Percentiles rank a stretch among this genome's conserved stretches.
Conservation (phyloP, 495 filamentous ascomycete genomes). For the Chaetomium fimeti region DNA sequence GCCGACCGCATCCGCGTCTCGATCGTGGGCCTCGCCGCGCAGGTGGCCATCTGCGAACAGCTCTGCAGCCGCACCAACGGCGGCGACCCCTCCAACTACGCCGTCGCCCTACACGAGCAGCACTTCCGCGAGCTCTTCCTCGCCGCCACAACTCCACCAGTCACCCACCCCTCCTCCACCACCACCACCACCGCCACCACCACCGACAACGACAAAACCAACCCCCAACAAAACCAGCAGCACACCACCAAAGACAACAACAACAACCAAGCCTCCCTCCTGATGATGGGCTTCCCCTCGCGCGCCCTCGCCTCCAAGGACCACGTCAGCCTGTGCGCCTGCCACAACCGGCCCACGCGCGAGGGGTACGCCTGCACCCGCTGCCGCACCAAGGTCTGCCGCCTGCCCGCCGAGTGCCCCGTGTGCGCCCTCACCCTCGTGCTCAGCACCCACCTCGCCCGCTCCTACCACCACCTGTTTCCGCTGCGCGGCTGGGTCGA, state of each 20-base stretch:
- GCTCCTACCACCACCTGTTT: constrained; percentile 95
- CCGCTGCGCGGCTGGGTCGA: constrained; percentile 87
- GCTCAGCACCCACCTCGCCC: constrained; percentile 89
- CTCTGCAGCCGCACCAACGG: constrained; percentile 83
- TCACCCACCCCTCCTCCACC: constrained; percentile 56
- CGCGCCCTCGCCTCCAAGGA: constrained; percentile 72
- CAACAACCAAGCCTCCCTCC: constrained; percentile 65
- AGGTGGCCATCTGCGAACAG: constrained; percentile 88
- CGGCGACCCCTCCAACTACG: constrained; percentile 71
- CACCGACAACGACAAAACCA: neutral
- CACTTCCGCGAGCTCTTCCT: constrained; percentile 89
- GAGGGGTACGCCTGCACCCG: constrained; percentile 93
- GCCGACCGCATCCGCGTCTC: constrained; percentile 79
- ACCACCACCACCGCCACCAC: neutral
- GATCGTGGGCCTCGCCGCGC: constrained; percentile 85
- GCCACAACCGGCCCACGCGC: constrained; percentile 77
- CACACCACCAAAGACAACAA: constrained; percentile 5
- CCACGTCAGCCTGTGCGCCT: constrained; percentile 75
- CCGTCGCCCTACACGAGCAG: constrained; percentile 81
- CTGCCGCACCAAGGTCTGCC: constrained; percentile 86
- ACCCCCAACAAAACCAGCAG: neutral
- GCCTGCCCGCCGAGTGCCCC: constrained; percentile 87
- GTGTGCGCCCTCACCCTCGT: constrained; percentile 91
- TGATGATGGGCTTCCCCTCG: constrained; percentile 99
- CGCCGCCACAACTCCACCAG: constrained; percentile 82